phyloP scores from a whole-genome alignment of 2,329 filamentous ascomycete species.

The Albifimbria verrucaria region DNA sequence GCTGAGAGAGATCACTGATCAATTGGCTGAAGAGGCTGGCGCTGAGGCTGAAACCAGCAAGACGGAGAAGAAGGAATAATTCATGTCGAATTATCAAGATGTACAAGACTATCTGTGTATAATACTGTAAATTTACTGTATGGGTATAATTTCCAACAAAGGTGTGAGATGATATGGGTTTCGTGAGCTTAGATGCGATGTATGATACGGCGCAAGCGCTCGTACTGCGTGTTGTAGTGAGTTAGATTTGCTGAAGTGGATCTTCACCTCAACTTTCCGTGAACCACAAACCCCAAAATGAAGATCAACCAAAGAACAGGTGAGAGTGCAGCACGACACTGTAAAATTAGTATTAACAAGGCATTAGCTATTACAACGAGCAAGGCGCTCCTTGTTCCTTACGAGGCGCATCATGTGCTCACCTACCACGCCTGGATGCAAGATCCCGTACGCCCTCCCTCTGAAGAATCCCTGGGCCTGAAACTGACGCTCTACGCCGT shows the following conservation, averaged over 20 bases:
- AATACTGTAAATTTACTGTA: too few species aligned
- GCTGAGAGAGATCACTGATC: neutral
- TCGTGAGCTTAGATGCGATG: too few species aligned
- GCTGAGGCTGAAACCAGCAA: neutral
- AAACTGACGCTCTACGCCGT: neutral
- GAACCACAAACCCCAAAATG: conserved; percentile 28
- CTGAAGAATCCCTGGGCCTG: neutral
- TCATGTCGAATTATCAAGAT: neutral
- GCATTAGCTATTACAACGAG: conserved; percentile 62
- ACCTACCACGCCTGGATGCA: conserved; percentile 93
- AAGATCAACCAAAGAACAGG: conserved; percentile 42
- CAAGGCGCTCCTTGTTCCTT: conserved; percentile 75
- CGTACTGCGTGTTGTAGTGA: too few species aligned
- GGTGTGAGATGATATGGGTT: too few species aligned
- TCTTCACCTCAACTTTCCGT: neutral
- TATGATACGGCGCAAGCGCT: too few species aligned
- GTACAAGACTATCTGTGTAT: neutral
- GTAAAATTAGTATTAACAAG: neutral
- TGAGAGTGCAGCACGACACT: conserved; percentile 15
- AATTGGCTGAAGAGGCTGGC: neutral
- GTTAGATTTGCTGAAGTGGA: neutral
- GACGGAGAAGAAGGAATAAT: neutral
- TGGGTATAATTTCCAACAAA: too few species aligned
- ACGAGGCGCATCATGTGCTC: conserved; percentile 75
- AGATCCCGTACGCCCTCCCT: conserved; percentile 54